Evolutionary conservation across 2,329 filamentous ascomycete genomes (phyloP).

Genomic region (Colletotrichum filicis): DNA sequence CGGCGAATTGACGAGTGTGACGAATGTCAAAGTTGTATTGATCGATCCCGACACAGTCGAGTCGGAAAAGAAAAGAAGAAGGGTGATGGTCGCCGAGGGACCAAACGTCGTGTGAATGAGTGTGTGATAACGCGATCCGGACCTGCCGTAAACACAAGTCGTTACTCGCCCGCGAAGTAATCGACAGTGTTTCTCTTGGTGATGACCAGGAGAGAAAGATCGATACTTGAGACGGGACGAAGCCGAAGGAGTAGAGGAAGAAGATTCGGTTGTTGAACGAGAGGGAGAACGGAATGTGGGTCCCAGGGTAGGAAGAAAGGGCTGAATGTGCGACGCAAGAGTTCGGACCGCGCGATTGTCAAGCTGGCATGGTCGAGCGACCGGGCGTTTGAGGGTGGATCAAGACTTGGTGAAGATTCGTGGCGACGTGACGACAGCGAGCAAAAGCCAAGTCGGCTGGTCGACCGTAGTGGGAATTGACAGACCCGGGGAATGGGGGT

Average conservation of each 20-base stretch:
- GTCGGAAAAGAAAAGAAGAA: background rate
- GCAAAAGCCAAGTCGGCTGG: constrained; percentile 3
- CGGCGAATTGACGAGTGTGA: background rate
- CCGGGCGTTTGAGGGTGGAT: constrained; percentile 29
- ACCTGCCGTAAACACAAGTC: constrained; percentile 57
- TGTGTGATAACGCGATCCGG: constrained; percentile 39
- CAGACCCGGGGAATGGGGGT: background rate
- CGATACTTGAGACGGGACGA: constrained; percentile 31
- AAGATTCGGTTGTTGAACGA: constrained; percentile 10
- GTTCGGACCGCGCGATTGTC: constrained; percentile 28
- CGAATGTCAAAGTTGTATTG: constrained; percentile 14
- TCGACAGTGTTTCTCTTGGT: constrained; percentile 50
- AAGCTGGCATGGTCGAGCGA: constrained; percentile 31
- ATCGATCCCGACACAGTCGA: constrained; percentile 28
- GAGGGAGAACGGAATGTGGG: constrained; percentile 34
- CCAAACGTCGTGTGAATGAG: constrained; percentile 14
- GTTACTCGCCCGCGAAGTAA: constrained; percentile 62
- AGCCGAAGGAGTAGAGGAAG: constrained; percentile 7
- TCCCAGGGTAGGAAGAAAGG: constrained; percentile 13
- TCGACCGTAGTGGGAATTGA: background rate
- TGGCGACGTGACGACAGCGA: constrained; percentile 10
- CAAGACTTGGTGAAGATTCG: constrained; percentile 8
- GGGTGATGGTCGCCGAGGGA: background rate
- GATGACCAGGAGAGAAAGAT: constrained; percentile 34
- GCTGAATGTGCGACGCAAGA: constrained; percentile 19